phyloP scores from a whole-genome alignment of 2,329 filamentous ascomycete genomes.

The Aureobasidium sp. region DNA sequence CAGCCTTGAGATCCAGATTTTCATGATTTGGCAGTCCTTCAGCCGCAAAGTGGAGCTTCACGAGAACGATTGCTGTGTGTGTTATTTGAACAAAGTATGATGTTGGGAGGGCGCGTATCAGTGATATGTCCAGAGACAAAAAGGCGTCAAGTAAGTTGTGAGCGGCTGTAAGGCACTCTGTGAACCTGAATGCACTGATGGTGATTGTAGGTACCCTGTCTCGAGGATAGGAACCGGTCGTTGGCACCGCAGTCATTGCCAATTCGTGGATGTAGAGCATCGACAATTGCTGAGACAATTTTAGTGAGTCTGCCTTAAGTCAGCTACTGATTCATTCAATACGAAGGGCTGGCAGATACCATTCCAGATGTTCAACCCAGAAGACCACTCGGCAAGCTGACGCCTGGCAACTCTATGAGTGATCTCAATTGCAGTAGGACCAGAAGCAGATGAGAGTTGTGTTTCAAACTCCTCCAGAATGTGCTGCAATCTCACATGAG shows the following conservation, averaged over 20 bases:
- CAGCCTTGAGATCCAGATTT: neutral
- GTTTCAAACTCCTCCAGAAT: neutral
- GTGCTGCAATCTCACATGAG: neutral
- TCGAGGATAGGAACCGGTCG: neutral
- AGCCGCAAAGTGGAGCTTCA: neutral
- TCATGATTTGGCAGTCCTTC: too few relatives aligned
- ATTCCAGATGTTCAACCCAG: neutral
- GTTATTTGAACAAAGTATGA: neutral
- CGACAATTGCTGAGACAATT: neutral
- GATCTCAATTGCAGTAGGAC: neutral
- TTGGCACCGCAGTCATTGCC: neutral
- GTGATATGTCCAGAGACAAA: neutral
- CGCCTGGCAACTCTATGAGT: neutral
- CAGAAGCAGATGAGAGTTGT: neutral
- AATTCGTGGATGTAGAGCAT: neutral
- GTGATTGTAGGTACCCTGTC: neutral
- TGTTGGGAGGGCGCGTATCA: neutral
- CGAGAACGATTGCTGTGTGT: neutral
- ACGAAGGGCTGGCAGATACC: neutral
- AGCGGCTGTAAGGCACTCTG: neutral
- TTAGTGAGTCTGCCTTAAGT: neutral
- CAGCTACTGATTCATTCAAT: neutral
- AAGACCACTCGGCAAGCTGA: neutral
- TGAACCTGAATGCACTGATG: neutral
- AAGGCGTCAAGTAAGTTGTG: neutral